Base-by-base conservation (phyloP, 352 stramenopile genomes). In the Globisporangium camurandrum region DNA sequence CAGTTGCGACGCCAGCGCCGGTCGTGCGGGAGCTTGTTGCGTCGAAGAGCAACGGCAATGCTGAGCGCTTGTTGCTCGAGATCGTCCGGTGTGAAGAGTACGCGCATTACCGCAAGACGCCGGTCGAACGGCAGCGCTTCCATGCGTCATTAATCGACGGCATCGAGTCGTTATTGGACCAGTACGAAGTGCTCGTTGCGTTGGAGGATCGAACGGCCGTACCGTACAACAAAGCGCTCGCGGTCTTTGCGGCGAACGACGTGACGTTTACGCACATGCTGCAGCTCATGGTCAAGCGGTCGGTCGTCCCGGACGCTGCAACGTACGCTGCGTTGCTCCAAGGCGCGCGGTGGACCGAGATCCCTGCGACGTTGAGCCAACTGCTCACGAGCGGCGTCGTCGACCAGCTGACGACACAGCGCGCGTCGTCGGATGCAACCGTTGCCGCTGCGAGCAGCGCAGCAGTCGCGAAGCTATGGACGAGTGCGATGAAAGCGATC, bases 201-300 rank as follows among this genome's bases (percentile, higher is more conserved):
- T 16, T 33, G 4, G 23, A 49, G 17, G 50, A 63, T 20, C 62
- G 64, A 48, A 62, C 49, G 1, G 61, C 64, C 20, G 31, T 51
- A 23, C 79, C 75, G 20, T 88, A 74, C 62, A 86, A 87, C 39
- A 64, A 82, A 19, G 79, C 76, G 4, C 47, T 91, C 48, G 66
- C 64, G 8, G 69, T 83, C 47, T 84, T 75, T 37, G 76, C 71
- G 1, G 52, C 67, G 45, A 86, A 85, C 51, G 60, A 51, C 6
- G 51, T 88, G 46, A 58, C 65, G 47, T 87, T 91, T 47, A 40
- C 48, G 7, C 54, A 50, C 14, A 78, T 88, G 64, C 57, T 88
- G 23, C 37, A 83, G 46, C 56, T 84, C 5, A 81, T 86, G 71
- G 62, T 88, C 46, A 54, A 71, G 14, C 72, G 69, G 5, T 33